Evolutionary conservation across 2,329 filamentous ascomycete genomes (phyloP).

Genomic region (Aspergillus ochraceus): DNA sequence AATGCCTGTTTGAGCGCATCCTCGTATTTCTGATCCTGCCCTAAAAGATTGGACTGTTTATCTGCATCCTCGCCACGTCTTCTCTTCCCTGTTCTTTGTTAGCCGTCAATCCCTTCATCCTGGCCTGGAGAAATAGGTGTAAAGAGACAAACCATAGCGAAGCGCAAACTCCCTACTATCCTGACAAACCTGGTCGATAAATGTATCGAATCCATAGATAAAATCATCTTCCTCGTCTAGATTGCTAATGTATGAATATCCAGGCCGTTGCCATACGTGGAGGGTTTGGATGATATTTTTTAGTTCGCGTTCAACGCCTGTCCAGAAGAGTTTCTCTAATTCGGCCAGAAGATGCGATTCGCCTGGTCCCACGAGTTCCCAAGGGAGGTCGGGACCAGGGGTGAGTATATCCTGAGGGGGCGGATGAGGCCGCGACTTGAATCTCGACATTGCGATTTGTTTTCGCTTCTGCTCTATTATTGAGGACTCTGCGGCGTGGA

Average conservation of each 20-base stretch:
- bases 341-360: conserved; percentile 19
- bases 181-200: conserved; percentile 38
- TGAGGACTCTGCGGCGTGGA: too few species aligned
- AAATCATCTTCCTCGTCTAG: conserved; percentile 28
- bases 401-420: not conserved
- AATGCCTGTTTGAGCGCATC: not conserved
- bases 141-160: conserved; percentile 13
- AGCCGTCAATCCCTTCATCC: not conserved
- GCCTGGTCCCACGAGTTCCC: conserved; percentile 5
- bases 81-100: not conserved
- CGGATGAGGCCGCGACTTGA: not conserved
- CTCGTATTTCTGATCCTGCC: not conserved
- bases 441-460: not conserved
- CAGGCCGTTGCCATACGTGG: conserved; percentile 29
- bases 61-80: not conserved
- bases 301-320: conserved; percentile 35
- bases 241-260: conserved; percentile 13
- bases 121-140: not conserved
- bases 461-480: not conserved
- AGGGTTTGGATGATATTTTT: conserved; percentile 36
- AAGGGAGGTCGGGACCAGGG: not conserved
- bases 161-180: conserved; percentile 26
- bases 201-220: conserved; percentile 44
- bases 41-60: not conserved
- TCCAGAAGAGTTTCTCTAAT: conserved; percentile 38